These are phyloP conservation scores for Prototheca stagnorum DNA, from an alignment of 163 green algal genomes.

Conservation along the genomic window DNA sequence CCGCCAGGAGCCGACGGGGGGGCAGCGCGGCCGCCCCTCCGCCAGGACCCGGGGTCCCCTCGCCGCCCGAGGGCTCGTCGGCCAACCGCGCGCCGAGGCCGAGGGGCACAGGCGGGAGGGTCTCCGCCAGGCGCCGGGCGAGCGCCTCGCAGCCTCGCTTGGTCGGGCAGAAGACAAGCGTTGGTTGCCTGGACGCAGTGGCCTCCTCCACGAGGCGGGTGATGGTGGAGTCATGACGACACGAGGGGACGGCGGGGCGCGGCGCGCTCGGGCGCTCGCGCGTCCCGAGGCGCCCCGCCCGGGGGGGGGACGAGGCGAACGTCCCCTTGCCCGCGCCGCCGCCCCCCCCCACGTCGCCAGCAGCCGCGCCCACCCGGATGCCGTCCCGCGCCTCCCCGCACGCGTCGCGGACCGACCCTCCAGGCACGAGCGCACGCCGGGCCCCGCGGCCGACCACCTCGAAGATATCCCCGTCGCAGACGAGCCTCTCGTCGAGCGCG, in stretches of 20 bases:
- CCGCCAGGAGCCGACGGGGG: conserved; percentile 19
- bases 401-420: not conserved
- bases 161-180: conserved; percentile 79
- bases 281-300: too few species aligned
- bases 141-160: conserved; percentile 23
- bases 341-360: not conserved
- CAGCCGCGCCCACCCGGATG: not conserved
- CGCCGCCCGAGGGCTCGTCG: conserved; percentile 4
- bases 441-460: conserved; percentile 11
- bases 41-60: conserved; percentile 23
- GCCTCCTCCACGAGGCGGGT: conserved; percentile 43
- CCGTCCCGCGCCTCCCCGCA: not conserved
- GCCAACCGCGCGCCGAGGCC: conserved; percentile 11
- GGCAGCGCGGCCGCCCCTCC: conserved; percentile 4
- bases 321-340: not conserved
- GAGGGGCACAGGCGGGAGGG: conserved; percentile 1
- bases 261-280: not conserved
- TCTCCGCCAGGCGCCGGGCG: conserved; percentile 1
- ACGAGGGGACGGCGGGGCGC: not conserved
- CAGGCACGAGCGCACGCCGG: not conserved
- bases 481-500: conserved; percentile 49
- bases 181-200: conserved; percentile 47
- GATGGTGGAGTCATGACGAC: conserved; percentile 31
- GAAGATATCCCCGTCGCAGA: conserved; percentile 43
- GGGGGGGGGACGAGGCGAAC: too few species aligned